Evolutionary conservation across 163 green algal genomes (phyloP).

Genomic region (Scenedesmus sp.): DNA sequence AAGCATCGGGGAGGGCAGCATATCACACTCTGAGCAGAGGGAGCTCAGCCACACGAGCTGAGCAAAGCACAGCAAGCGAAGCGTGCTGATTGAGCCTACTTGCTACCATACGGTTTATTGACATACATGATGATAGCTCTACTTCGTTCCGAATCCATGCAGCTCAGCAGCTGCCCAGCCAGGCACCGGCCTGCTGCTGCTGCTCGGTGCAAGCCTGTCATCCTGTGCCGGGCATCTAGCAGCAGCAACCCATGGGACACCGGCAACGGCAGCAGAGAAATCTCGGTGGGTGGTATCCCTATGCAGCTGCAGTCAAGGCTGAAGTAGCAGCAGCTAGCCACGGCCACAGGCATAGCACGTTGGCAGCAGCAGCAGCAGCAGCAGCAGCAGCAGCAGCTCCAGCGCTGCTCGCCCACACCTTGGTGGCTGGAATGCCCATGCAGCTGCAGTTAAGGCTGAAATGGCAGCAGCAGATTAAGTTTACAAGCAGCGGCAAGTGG

Average conservation of each 20-base stretch:
- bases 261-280: background rate
- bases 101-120: background rate
- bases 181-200: background rate
- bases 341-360: no score
- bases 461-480: no score
- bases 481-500: no score
- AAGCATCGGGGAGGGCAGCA: background rate
- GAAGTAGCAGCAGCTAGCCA: no score
- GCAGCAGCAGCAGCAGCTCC: no score
- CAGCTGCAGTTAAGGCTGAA: no score
- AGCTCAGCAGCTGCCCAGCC: constrained; percentile 7
- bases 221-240: constrained; percentile 5
- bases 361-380: no score
- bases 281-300: no score
- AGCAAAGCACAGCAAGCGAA: background rate
- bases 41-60: background rate
- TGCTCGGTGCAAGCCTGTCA: constrained; percentile 5
- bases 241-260: background rate
- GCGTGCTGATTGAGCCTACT: background rate
- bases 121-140: background rate
- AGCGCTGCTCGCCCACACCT: no score
- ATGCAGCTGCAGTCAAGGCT: no score
- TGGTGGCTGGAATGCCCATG: no score
- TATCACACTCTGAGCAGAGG: background rate
- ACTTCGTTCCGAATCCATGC: background rate